Conservation (phyloP, 257 asterid genomes). For the Solanum sitiens region DNA sequence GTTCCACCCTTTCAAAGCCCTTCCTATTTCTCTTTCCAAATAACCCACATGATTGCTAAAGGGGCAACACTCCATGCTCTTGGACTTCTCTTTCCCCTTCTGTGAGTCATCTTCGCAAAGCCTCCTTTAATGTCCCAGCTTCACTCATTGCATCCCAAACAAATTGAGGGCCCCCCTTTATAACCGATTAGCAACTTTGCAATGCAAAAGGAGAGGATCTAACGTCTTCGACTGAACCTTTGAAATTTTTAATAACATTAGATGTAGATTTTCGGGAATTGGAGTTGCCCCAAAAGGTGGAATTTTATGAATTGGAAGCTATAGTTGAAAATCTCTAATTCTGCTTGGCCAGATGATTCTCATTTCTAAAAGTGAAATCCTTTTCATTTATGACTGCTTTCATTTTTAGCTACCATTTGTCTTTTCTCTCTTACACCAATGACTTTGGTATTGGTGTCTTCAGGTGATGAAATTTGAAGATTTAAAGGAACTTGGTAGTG, state of each 20-base stretch:
- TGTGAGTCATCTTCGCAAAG: neutral
- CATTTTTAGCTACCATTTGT: neutral
- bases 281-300: neutral
- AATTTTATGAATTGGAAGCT: neutral
- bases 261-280: neutral
- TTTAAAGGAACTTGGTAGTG: slow-evolving; percentile 84
- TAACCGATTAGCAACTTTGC: neutral
- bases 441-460: slow-evolving; percentile 4
- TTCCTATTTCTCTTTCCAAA: neutral
- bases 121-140: neutral
- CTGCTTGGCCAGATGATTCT: neutral
- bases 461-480: slow-evolving; percentile 98
- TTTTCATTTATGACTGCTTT: neutral
- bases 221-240: neutral
- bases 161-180: neutral
- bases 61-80: neutral
- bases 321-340: neutral
- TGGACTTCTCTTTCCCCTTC: neutral
- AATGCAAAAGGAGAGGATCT: neutral
- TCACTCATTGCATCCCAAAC: neutral
- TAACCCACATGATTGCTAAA: neutral
- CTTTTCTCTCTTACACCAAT: neutral
- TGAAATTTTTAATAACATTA: neutral
- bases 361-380: neutral
- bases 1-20: neutral